phyloP scores from a whole-genome alignment of 768 basidiomycete species.

The Plicaturopsis crispa region DNA sequence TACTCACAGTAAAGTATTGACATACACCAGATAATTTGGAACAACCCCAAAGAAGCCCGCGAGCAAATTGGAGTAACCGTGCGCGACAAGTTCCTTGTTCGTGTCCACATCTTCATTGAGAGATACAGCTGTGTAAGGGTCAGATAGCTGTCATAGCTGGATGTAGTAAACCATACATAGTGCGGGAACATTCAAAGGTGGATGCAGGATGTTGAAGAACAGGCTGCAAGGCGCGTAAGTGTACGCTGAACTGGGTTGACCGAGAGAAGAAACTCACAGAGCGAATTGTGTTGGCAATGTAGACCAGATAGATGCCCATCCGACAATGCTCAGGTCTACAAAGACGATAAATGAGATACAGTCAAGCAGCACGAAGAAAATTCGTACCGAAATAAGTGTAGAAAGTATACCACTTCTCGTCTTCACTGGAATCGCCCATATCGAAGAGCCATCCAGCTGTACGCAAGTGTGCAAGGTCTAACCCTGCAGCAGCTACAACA shows the following conservation, averaged over 20 bases:
- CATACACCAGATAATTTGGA: slow-evolving; percentile 85
- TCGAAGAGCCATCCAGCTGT: slow-evolving; percentile 83
- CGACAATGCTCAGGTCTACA: slow-evolving; percentile 54
- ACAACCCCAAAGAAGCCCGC: slow-evolving; percentile 79
- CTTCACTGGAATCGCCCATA: slow-evolving; percentile 31
- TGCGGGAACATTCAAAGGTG: slow-evolving; percentile 85
- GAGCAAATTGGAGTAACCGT: slow-evolving; percentile 86
- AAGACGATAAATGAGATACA: background rate
- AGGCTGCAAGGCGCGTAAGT: slow-evolving; percentile 34
- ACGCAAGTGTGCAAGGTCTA: slow-evolving; percentile 57
- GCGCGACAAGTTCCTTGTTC: slow-evolving; percentile 85
- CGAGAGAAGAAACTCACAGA: slow-evolving; percentile 43
- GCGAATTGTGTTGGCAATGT: slow-evolving; percentile 95
- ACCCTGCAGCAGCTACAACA: slow-evolving; percentile 53
- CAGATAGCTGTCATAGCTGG: background rate
- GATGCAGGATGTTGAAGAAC: slow-evolving; percentile 81
- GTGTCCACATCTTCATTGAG: slow-evolving; percentile 86
- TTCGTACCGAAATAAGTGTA: slow-evolving; percentile 71
- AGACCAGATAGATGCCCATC: slow-evolving; percentile 61
- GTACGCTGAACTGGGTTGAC: too few species aligned
- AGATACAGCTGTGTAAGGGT: slow-evolving; percentile 57
- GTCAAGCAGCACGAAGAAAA: slow-evolving; percentile 1
- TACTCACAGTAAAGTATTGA: slow-evolving; percentile 71
- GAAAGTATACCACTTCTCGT: slow-evolving; percentile 74
- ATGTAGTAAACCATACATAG: slow-evolving; percentile 42